Base-by-base conservation (phyloP, 2,329 filamentous ascomycete species). In the Periglandula ipomoeae region DNA sequence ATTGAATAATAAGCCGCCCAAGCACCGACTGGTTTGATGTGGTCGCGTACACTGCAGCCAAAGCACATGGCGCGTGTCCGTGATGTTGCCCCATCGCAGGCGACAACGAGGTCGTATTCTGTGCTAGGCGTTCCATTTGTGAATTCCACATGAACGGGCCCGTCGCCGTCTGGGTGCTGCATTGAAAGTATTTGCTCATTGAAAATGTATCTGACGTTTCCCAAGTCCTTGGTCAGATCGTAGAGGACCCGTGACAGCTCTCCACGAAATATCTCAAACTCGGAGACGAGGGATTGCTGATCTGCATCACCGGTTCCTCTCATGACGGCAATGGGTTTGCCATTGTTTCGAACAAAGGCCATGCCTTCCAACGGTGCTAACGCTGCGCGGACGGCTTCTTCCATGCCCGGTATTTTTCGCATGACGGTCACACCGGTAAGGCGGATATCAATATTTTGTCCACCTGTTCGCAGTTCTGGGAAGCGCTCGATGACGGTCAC, bases 231-330 rank as follows among this genome's bases (percentile, higher is more conserved):
- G 3, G 56, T 59, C 7, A 61, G 51, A n/a, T 67, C 62, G 44
- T 71, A 65, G 0, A 79, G 52, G 6, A 78, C 54, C 3, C 54
- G 55, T 7, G 66, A 70, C 27, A 79, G 53, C 46, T 76, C 70
- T 0, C 71, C 74, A 8, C 75, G 62, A 63, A 77, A 68, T 47
- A 79, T 77, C 59, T 78, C 75, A 40, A 67, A 71, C 19, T 78
- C 74, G 69, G 39, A 75, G 4, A 72, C 68, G 5, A 76, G 56
- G 7, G 65, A 64, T 50, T 71, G 68, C 47, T 70, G 67, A 17
- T 69, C 66, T 2, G 65, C 61, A 48, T 67, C 54, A 5, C 65
- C 65, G 4, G 61, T 66, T 10, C 59, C 41, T 10, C 51, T 56
- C 7, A 71, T 63, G 23, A 59, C 60, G 2, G 64, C 71, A 13